phyloP scores from a whole-genome alignment of 78 protist species.

The Monocercomonoides exilis region DNA sequence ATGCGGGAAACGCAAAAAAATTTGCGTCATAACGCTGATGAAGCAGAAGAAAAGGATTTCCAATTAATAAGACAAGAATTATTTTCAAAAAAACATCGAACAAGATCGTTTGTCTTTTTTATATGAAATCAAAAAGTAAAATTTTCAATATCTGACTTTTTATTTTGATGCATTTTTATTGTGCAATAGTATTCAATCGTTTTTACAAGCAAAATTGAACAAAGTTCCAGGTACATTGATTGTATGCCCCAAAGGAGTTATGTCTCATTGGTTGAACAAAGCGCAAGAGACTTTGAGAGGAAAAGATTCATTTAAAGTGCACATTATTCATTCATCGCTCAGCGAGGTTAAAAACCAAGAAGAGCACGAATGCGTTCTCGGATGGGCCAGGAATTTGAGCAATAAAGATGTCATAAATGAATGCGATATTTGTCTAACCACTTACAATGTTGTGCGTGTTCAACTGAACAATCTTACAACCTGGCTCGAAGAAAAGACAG shows the following conservation, averaged over 20 bases:
- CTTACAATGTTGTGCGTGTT: neutral
- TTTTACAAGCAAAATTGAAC: too few relatives aligned
- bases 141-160: too few relatives aligned
- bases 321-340: neutral
- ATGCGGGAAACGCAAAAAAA: neutral
- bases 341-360: neutral
- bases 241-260: neutral
- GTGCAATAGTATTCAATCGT: neutral
- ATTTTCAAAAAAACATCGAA: too few relatives aligned
- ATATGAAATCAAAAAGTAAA: too few relatives aligned
- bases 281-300: neutral
- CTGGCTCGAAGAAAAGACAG: neutral
- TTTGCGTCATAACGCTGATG: too few relatives aligned
- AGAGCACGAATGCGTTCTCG: neutral
- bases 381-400: neutral
- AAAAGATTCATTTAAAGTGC: neutral
- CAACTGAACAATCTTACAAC: neutral
- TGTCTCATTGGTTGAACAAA: constrained; percentile 10
- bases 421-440: neutral
- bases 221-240: too few relatives aligned
- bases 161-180: neutral
- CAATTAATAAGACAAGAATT: too few relatives aligned
- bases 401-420: neutral
- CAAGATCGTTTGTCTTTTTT: too few relatives aligned
- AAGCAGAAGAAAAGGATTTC: too few relatives aligned